A percentile compares a stretch with the other conserved stretches of the same genome.
phyloP scores from a whole-genome alignment of 257 asterid genomes.

The Agastache rugosa region DNA sequence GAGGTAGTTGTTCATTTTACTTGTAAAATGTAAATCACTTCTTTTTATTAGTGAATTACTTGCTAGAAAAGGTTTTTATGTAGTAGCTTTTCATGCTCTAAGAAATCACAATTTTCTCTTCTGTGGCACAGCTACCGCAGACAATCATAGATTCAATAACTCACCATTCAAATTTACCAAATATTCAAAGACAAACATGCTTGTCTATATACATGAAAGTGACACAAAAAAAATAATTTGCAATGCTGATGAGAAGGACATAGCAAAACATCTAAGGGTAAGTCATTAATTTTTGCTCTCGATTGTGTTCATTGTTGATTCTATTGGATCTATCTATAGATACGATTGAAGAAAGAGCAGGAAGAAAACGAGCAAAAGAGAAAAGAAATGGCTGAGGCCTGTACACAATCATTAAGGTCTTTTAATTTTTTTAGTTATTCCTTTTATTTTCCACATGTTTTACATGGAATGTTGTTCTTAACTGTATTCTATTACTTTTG shows the following conservation, averaged over 20 bases:
- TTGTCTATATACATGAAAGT: constrained; percentile 81
- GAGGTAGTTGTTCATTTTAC: constrained; percentile 42
- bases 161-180: constrained; percentile 82
- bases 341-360: no score
- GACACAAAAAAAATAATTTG: constrained; percentile 80
- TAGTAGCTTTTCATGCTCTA: constrained; percentile 27
- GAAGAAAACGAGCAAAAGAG: no score
- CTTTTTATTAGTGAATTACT: background rate
- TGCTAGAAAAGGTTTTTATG: constrained; percentile 17
- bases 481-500: no score
- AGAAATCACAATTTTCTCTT: constrained; percentile 25
- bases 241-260: constrained; percentile 83
- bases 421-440: no score
- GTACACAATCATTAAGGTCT: no score
- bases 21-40: no score
- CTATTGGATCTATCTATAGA: constrained; percentile 46
- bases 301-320: constrained; percentile 29
- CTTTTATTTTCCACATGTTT: no score
- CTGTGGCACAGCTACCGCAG: constrained; percentile 64
- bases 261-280: constrained; percentile 86
- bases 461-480: no score
- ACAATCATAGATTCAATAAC: constrained; percentile 80
- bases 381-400: no score
- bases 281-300: constrained; percentile 19
- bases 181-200: constrained; percentile 88